Evolutionary conservation across 192 early-diverging fungal species (phyloP).

Genomic region (Rhizoclosmatium sp.): DNA sequence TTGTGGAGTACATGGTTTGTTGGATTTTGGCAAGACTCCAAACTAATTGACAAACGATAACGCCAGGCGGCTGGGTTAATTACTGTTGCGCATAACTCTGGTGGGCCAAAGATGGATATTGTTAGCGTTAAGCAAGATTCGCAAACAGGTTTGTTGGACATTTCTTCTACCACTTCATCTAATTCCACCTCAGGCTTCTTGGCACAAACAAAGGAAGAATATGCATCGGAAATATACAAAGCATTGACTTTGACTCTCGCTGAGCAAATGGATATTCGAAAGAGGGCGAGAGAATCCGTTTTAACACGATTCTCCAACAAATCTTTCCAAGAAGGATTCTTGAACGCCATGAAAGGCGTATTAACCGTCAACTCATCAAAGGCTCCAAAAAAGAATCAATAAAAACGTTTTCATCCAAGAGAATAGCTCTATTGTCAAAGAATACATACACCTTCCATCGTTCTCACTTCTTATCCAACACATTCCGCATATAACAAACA

Average conservation of each 20-base stretch:
- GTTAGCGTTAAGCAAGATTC: conserved; percentile 41
- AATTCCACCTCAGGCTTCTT: conserved; percentile 40
- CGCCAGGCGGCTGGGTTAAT: conserved; percentile 81
- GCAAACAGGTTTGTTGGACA: background rate
- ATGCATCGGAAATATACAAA: conserved; percentile 65
- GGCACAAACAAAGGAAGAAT: conserved; percentile 61
- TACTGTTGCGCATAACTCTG: conserved; percentile 82
- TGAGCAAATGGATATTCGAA: conserved; percentile 58
- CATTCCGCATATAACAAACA: conserved; percentile 35
- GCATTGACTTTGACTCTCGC: conserved; percentile 51
- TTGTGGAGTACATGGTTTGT: conserved; percentile 95
- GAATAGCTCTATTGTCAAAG: background rate
- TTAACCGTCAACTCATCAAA: background rate
- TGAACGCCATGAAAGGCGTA: conserved; percentile 9
- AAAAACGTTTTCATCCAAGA: background rate
- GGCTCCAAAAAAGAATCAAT: background rate
- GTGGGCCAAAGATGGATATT: conserved; percentile 88
- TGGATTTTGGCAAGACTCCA: background rate
- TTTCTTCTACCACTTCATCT: background rate
- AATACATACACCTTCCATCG: background rate
- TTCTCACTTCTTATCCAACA: conserved; percentile 9
- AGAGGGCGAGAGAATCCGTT: conserved; percentile 69
- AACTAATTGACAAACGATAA: conserved; percentile 2
- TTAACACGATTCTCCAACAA: conserved; percentile 76
- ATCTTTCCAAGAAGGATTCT: conserved; percentile 54